Percentiles rank a stretch among this genome's conserved stretches.
Conservation (phyloP, 306 rosid species). For the Arachis hypogaea region DNA sequence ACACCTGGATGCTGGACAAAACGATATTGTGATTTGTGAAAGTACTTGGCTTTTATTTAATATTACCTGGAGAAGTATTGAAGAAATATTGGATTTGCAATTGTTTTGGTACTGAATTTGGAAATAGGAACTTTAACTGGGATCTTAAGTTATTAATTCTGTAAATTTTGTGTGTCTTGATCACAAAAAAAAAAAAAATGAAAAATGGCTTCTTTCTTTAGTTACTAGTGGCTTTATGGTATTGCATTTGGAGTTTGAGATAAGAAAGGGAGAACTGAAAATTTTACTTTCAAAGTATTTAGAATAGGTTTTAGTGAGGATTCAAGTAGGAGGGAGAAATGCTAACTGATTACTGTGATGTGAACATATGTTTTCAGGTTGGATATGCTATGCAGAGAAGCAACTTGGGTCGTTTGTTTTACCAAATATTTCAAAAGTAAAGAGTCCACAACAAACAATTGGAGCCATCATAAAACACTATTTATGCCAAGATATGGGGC, state of each 20-base stretch:
- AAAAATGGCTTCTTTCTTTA: background rate
- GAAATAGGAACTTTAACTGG: slow-evolving; percentile 22
- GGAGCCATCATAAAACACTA: slow-evolving; percentile 79
- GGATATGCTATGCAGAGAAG: slow-evolving; percentile 99
- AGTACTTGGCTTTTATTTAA: background rate
- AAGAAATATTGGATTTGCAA: slow-evolving; percentile 26
- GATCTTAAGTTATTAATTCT: background rate
- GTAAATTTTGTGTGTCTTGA: too few relatives aligned
- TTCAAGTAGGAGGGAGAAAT: slow-evolving; percentile 2
- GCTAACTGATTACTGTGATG: slow-evolving; percentile 8
- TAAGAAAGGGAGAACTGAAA: slow-evolving; percentile 5
- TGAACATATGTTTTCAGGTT: slow-evolving; percentile 57
- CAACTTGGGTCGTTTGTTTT: slow-evolving; percentile 84
- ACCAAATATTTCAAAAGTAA: slow-evolving; percentile 83
- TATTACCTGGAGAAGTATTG: background rate
- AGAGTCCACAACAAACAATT: slow-evolving; percentile 92
- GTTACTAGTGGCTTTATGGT: background rate
- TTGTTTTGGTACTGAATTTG: background rate
- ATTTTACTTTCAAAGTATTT: slow-evolving; percentile 29
- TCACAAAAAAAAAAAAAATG: too few relatives aligned
- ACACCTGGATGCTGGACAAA: slow-evolving; percentile 17
- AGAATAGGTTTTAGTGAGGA: background rate
- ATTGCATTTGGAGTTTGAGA: slow-evolving; percentile 1
- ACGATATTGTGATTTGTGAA: slow-evolving; percentile 3
- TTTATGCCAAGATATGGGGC: slow-evolving; percentile 67